Evolutionary conservation across 805 yeast genomes (phyloP).

Genomic region (Suhomyces tanzawaensis): DNA sequence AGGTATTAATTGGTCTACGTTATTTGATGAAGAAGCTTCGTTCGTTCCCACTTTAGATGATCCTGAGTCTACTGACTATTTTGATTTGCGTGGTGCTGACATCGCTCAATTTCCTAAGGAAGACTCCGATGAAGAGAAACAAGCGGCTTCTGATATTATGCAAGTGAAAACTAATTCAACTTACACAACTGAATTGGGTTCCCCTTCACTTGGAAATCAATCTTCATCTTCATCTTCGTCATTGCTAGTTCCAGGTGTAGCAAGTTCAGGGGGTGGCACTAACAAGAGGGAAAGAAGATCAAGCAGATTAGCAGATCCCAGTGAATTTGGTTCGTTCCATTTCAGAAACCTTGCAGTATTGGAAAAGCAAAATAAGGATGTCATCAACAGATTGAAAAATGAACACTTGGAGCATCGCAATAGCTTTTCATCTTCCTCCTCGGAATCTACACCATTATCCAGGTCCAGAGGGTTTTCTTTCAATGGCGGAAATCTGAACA

Average conservation of each 20-base stretch:
- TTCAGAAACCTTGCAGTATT: conserved; percentile 86
- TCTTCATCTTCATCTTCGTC: conserved; percentile 9
- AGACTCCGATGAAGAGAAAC: conserved; percentile 36
- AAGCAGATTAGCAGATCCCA: conserved; percentile 66
- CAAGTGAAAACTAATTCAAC: conserved; percentile 1
- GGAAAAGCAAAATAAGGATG: conserved; percentile 92
- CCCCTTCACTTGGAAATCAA: conserved; percentile 11
- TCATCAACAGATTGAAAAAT: conserved; percentile 77
- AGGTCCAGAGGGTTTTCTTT: conserved; percentile 33
- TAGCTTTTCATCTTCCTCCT: conserved; percentile 49
- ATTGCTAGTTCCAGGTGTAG: conserved; percentile 11
- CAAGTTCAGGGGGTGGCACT: conserved; percentile 4
- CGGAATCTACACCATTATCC: conserved; percentile 39
- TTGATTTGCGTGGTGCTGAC: conserved; percentile 86
- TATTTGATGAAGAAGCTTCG: conserved; percentile 71
- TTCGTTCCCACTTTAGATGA: conserved; percentile 77
- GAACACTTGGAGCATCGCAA: conserved; percentile 70
- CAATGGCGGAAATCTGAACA: conserved; percentile 16
- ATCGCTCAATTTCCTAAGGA: conserved; percentile 58
- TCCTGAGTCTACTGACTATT: conserved; percentile 88
- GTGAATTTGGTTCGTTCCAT: conserved; percentile 89
- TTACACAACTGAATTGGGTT: conserved; percentile 12
- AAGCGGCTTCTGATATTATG: conserved; percentile 3
- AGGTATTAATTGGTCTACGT: conserved; percentile 68
- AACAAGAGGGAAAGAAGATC: conserved; percentile 64